Percentiles rank a stretch among this genome's conserved stretches.
Evolutionary conservation across 768 basidiomycete species (phyloP).

Genomic region (Pulveroboletus sp.): DNA sequence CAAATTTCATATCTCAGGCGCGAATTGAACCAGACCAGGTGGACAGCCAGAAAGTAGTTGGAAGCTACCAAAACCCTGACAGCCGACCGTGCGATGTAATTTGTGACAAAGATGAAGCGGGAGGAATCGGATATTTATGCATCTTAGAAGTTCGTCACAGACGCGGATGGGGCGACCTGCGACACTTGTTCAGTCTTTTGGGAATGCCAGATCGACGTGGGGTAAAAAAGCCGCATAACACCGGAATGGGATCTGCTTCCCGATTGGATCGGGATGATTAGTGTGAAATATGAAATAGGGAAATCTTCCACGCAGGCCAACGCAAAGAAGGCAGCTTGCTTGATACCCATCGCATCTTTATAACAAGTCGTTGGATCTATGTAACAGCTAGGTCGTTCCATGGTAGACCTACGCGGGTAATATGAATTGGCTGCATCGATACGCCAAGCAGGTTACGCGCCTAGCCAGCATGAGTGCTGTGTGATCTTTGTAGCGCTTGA

Average conservation of each 20-base stretch:
- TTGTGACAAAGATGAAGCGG: conserved; percentile 9
- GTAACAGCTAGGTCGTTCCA: neutral
- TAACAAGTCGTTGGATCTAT: neutral
- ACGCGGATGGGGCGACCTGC: neutral
- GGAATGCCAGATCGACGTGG: conserved; percentile 4
- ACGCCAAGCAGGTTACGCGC: neutral
- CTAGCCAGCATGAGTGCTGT: neutral
- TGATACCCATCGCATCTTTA: neutral
- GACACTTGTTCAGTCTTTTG: conserved; percentile 1
- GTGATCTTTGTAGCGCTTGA: neutral
- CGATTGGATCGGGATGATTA: neutral
- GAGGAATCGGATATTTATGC: conserved; percentile 8
- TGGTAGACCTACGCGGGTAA: neutral
- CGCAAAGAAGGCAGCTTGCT: neutral
- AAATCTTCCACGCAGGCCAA: conserved; percentile 4
- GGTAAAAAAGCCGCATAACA: neutral
- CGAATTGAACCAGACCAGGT: neutral
- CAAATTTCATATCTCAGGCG: conserved; percentile 50
- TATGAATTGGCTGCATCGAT: neutral
- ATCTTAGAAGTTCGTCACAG: conserved; percentile 4
- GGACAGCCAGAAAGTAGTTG: neutral
- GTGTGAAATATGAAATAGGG: neutral
- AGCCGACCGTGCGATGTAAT: neutral
- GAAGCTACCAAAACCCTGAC: neutral
- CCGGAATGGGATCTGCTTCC: neutral